A percentile compares a stretch with the other conserved stretches of the same genome.
Conservation (phyloP, 2,329 filamentous ascomycete genomes). For the Penicillium sp. region DNA sequence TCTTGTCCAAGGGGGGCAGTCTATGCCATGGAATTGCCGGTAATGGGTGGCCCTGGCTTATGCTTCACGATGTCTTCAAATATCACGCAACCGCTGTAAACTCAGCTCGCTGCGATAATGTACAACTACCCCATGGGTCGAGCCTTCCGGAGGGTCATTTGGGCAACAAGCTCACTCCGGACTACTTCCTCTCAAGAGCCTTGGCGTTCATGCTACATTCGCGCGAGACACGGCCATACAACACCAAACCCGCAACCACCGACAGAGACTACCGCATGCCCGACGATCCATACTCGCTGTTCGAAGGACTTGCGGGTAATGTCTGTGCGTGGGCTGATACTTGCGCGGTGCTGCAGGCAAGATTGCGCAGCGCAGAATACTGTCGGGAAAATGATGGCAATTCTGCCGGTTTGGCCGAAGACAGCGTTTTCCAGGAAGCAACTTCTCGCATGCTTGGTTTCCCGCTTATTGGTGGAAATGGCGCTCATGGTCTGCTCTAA, state of each 20-base stretch:
- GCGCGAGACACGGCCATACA: conserved; percentile 37
- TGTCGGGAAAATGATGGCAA: conserved; percentile 6
- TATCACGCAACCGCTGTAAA: conserved; percentile 24
- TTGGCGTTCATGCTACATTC: conserved; percentile 37
- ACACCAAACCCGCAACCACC: conserved; percentile 10
- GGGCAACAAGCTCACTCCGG: conserved; percentile 23
- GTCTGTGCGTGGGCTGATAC: conserved; percentile 42
- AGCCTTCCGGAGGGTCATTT: conserved; percentile 2
- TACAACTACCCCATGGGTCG: conserved; percentile 9
- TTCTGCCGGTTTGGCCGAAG: conserved; percentile 9
- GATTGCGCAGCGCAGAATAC: conserved; percentile 33
- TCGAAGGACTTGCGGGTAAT: conserved; percentile 39
- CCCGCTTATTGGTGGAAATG: conserved; percentile 28
- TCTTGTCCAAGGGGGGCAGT: conserved; percentile 40
- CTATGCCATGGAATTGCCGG: conserved; percentile 41
- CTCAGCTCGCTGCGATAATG: conserved; percentile 22
- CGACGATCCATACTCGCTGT: conserved; percentile 38
- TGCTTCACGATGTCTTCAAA: conserved; percentile 36
- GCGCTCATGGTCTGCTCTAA: conserved; percentile 22
- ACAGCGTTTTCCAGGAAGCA: conserved; percentile 22
- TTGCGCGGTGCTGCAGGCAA: conserved; percentile 32
- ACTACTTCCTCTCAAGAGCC: conserved; percentile 38
- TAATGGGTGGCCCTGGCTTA: conserved; percentile 39
- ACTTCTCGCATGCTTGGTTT: conserved; percentile 25
- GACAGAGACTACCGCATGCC: conserved; percentile 37